Conservation (phyloP, 2,329 filamentous ascomycete species). For the Ophiocordyceps camponoti-rufipedis region DNA sequence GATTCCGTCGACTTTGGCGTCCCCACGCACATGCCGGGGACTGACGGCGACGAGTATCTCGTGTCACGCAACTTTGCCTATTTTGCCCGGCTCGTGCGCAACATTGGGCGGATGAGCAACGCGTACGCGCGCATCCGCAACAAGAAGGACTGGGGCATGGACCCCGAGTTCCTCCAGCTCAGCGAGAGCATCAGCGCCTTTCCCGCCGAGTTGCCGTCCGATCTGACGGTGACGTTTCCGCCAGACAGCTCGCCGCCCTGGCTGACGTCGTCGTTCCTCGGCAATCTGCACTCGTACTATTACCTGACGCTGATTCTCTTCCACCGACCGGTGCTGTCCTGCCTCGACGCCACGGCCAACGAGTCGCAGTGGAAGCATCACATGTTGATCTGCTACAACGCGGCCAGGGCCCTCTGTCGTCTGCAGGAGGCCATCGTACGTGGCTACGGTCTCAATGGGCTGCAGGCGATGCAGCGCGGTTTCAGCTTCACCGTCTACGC, state of each 20-base stretch:
- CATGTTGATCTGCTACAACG: slow-evolving; percentile 70
- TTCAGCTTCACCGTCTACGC: slow-evolving; percentile 94
- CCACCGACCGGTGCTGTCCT: slow-evolving; percentile 67
- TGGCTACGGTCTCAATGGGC: slow-evolving; percentile 57
- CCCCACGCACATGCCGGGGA: slow-evolving; percentile 41
- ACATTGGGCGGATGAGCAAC: slow-evolving; percentile 59
- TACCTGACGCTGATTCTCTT: slow-evolving; percentile 73
- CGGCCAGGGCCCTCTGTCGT: slow-evolving; percentile 70
- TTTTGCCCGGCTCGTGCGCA: slow-evolving; percentile 58
- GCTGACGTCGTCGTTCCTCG: slow-evolving; percentile 73
- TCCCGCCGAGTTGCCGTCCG: slow-evolving; percentile 57
- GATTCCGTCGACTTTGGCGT: slow-evolving; percentile 61
- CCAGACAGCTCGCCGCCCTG: slow-evolving; percentile 64
- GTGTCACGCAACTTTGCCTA: slow-evolving; percentile 74
- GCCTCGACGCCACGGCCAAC: slow-evolving; percentile 50
- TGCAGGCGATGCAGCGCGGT: slow-evolving; percentile 83
- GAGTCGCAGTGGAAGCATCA: slow-evolving; percentile 74
- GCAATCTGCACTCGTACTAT: slow-evolving; percentile 80
- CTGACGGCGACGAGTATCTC: slow-evolving; percentile 58
- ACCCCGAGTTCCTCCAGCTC: slow-evolving; percentile 65
- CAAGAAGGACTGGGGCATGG: slow-evolving; percentile 70
- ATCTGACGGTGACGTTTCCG: slow-evolving; percentile 63
- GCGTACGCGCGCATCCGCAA: slow-evolving; percentile 57
- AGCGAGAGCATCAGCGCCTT: slow-evolving; percentile 63
- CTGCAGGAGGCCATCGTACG: slow-evolving; percentile 70